Evolutionary conservation across 1,284 basidiomycete species (phyloP).

Genomic region (Cutaneotrichosporon mucoides): DNA sequence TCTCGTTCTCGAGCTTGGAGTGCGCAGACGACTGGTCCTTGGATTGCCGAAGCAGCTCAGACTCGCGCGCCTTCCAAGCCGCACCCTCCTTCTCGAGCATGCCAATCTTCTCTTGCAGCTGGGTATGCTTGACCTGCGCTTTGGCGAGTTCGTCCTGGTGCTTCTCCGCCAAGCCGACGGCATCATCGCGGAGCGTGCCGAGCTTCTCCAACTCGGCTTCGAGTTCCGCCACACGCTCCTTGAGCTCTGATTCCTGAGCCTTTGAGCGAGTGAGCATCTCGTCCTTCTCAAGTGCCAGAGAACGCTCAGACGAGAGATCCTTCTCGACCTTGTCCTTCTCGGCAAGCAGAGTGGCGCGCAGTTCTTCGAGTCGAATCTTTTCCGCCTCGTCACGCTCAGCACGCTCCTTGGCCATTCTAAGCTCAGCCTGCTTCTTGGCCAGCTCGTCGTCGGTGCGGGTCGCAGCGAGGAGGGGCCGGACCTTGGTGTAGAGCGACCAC

Average conservation of each 20-base stretch:
- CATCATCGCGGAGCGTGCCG: constrained; percentile 79
- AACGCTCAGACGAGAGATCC: constrained; percentile 75
- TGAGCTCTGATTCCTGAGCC: constrained; percentile 73
- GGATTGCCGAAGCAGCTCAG: constrained; percentile 53
- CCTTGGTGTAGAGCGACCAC: constrained; percentile 98
- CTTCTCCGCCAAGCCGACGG: constrained; percentile 40
- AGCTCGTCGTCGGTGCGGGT: constrained; percentile 92
- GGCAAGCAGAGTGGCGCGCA: constrained; percentile 72
- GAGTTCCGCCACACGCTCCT: constrained; percentile 75
- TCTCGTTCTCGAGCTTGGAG: constrained; percentile 52
- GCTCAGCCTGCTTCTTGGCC: constrained; percentile 79
- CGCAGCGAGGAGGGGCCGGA: constrained; percentile 86
- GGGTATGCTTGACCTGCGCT: constrained; percentile 58
- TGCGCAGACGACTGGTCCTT: constrained; percentile 32
- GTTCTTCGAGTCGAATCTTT: constrained; percentile 67
- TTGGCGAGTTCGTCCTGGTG: constrained; percentile 29
- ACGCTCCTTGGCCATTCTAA: constrained; percentile 73
- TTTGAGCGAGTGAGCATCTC: constrained; percentile 78
- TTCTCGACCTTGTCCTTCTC: constrained; percentile 79
- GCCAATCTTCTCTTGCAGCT: constrained; percentile 76
- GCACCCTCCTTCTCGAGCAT: constrained; percentile 72
- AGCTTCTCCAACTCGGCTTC: constrained; percentile 79
- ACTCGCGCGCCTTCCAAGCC: constrained; percentile 63
- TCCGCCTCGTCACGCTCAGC: constrained; percentile 80
- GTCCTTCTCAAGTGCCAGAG: constrained; percentile 78